These are phyloP conservation scores for Osmanthus fragrans DNA, from an alignment of 257 asterid genomes.

Conservation along the genomic window DNA sequence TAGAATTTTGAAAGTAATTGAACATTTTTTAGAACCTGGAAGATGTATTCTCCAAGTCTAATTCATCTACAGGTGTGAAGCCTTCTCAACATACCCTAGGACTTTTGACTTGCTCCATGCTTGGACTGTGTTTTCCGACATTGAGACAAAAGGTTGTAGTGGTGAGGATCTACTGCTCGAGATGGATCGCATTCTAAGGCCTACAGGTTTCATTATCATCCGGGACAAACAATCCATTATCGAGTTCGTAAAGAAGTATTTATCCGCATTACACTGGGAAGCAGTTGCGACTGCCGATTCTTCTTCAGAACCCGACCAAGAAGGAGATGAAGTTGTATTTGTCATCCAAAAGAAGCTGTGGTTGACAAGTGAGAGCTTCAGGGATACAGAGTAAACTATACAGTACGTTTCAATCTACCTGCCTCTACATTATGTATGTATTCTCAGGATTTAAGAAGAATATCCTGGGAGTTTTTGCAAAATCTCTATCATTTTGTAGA, in stretches of 20 bases:
- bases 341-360: constrained; percentile 80
- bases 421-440: constrained; percentile 22
- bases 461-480: constrained; percentile 26
- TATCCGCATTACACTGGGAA: constrained; percentile 89
- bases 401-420: background rate
- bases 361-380: constrained; percentile 86
- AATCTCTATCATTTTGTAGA: constrained; percentile 39
- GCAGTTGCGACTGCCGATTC: constrained; percentile 56
- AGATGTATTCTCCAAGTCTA: background rate
- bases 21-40: background rate
- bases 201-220: constrained; percentile 77
- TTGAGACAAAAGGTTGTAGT: constrained; percentile 90
- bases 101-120: constrained; percentile 92
- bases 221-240: constrained; percentile 65
- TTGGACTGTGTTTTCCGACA: constrained; percentile 76
- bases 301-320: constrained; percentile 53
- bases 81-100: constrained; percentile 89
- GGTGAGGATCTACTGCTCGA: constrained; percentile 94
- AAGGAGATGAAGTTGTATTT: constrained; percentile 62
- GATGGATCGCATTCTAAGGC: constrained; percentile 91
- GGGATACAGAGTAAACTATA: constrained; percentile 56
- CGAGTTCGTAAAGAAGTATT: constrained; percentile 77
- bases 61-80: constrained; percentile 72
- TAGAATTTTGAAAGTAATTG: background rate
- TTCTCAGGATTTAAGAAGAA: constrained; percentile 46